Conservation (phyloP, 345 rosid species). For the Sisymbrium altissimum region DNA sequence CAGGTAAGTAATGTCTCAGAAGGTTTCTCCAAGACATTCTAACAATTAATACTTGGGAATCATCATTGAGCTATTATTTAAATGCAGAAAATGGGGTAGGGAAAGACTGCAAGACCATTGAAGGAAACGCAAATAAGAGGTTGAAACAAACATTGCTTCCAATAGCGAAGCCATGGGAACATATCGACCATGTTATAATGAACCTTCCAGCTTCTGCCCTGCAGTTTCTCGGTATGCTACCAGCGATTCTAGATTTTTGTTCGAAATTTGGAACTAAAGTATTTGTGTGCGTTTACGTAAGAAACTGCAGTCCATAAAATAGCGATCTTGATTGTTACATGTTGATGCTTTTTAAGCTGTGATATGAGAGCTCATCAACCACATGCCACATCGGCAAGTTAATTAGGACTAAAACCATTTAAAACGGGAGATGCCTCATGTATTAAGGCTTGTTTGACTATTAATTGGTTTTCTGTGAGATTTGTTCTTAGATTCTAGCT, state of each 20-base stretch:
- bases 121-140: constrained; percentile 56
- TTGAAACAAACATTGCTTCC: constrained; percentile 50
- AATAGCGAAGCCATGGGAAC: constrained; percentile 73
- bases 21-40: neutral
- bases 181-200: constrained; percentile 91
- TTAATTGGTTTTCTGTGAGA: neutral
- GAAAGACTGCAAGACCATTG: constrained; percentile 32
- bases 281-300: neutral
- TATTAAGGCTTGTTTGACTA: neutral
- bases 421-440: neutral
- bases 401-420: neutral
- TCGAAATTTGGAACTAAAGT: neutral
- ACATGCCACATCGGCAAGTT: neutral
- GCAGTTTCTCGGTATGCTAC: constrained; percentile 63
- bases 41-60: neutral
- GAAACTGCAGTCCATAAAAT: neutral
- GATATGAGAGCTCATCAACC: neutral
- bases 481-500: neutral
- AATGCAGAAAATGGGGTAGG: constrained; percentile 36
- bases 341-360: neutral
- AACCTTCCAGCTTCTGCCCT: constrained; percentile 98
- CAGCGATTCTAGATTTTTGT: neutral
- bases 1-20: constrained; percentile 43
- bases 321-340: neutral
- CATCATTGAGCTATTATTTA: neutral